Base-by-base conservation (phyloP, 805 yeast species). In the Starmerella bombi region DNA sequence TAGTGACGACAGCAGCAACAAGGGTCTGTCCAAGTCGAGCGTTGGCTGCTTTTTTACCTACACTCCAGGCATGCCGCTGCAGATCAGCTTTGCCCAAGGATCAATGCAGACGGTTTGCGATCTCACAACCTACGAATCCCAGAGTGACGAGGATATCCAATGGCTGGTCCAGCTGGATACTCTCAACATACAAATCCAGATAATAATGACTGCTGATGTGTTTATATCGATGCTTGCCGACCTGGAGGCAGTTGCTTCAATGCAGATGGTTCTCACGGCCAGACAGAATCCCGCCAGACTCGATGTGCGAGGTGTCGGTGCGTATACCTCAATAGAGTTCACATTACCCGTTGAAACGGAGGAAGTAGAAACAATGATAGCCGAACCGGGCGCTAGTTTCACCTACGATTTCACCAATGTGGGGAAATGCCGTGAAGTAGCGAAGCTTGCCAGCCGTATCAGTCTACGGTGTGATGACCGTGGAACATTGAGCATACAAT, bases 251-350 rank as follows among this genome's bases (percentile, higher is more conserved):
- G 57, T 74, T 9, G 66, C 67, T 3, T 52, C 57, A 3, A 32
- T 37, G 16, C 44, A 41, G 14, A 34, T 42, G 5, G 20, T 39
- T n/a, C 23, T 47, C n/a, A 18, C 28, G n/a, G 45, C 38, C 16
- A 21, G 5, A 5, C 7, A 35, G 22, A 29, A 34, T n/a, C 50
- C 57, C 4, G 63, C 67, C 27, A 67, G 64, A 46, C 57, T 77
- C 34, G 63, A 69, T 20, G 67, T 84, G 39, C 70, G 80, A 4
- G 77, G 91, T 0, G 69, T 67, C 30, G 81, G 88, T 9, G 80
- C 76, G n/a, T 66, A 81, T 34, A 94, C 93, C 0, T 64, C 67
- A 38, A 75, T 82, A 30, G 76, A 78, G 52, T 62, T 82, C 17
- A 66, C 70, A 8, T 67, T 77, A 35, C 93, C 93, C 0, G 70